phyloP scores from a whole-genome alignment of 2,329 filamentous ascomycete species.

The Alternaria atra region DNA sequence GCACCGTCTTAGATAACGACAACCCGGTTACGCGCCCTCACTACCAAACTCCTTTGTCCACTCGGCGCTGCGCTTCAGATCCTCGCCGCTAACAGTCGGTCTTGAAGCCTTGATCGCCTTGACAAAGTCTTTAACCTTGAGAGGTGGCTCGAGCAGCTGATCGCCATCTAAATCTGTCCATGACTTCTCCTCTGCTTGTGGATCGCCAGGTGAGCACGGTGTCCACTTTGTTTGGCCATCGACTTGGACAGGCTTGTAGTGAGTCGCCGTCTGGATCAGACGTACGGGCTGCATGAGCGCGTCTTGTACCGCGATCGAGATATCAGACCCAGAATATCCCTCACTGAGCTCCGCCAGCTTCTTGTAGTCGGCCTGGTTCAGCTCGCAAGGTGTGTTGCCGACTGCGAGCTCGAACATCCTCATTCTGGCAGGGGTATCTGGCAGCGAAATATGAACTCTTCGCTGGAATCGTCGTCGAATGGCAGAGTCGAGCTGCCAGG shows the following conservation, averaged over 20 bases:
- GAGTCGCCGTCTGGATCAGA: conserved; percentile 96
- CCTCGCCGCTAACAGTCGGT: conserved; percentile 88
- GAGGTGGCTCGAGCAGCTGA: conserved; percentile 82
- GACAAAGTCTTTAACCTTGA: conserved; percentile 90
- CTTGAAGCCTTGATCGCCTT: conserved; percentile 88
- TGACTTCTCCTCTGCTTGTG: conserved; percentile 87
- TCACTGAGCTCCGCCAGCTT: conserved; percentile 83
- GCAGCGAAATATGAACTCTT: conserved; percentile 92
- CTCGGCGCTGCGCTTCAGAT: conserved; percentile 83
- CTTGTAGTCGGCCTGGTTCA: conserved; percentile 80
- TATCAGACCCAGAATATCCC: conserved; percentile 96
- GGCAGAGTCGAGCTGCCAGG: conserved; percentile 96
- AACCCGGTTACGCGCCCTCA: conserved; percentile 70
- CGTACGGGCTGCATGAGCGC: conserved; percentile 97
- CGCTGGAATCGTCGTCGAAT: conserved; percentile 96
- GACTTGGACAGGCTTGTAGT: conserved; percentile 89
- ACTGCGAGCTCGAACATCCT: conserved; percentile 96
- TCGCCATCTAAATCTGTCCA: conserved; percentile 90
- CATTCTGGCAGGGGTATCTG: conserved; percentile 85
- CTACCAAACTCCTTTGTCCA: conserved; percentile 98
- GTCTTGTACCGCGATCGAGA: conserved; percentile 92
- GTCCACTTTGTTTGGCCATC: conserved; percentile 76
- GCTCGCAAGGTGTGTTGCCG: conserved; percentile 88
- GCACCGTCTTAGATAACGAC: background rate
- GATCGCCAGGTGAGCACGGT: conserved; percentile 92